Evolutionary conservation across 2,329 filamentous ascomycete species (phyloP).

Genomic region (Sclerotinia subarctica): DNA sequence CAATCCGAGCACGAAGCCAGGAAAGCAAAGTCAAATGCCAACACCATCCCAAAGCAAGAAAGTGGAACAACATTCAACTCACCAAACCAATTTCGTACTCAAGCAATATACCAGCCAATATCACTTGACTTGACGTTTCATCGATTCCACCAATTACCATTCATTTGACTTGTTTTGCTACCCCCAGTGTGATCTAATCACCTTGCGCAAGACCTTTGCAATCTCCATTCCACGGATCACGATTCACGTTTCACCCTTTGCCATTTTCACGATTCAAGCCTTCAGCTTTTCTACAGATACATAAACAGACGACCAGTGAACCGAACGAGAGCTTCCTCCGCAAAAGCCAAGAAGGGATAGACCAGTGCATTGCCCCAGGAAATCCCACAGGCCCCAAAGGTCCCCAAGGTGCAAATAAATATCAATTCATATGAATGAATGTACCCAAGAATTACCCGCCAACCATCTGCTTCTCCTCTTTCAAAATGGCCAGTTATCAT

Average conservation of each 20-base stretch:
- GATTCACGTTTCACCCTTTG: neutral
- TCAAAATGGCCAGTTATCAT: conserved; percentile 46
- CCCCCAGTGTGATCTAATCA: neutral
- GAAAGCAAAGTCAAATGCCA: neutral
- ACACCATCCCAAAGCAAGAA: neutral
- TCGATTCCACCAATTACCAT: conserved; percentile 3
- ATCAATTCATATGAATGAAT: neutral
- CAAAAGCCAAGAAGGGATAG: neutral
- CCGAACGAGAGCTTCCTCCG: neutral
- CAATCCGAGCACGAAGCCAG: neutral
- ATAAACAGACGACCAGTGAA: neutral
- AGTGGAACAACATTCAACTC: neutral
- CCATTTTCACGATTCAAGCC: neutral
- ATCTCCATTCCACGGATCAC: neutral
- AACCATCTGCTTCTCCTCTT: neutral
- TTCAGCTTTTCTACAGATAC: neutral
- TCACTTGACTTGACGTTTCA: conserved; percentile 12
- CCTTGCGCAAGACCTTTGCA: conserved; percentile 1
- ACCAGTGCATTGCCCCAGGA: neutral
- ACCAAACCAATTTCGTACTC: neutral
- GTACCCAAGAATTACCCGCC: conserved; percentile 1
- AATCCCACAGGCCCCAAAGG: no score
- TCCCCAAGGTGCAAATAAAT: neutral
- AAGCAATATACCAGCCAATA: neutral
- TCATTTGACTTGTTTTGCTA: no score